Base-by-base conservation (phyloP, 495 filamentous ascomycete species). In the Penicillium mononematosum region DNA sequence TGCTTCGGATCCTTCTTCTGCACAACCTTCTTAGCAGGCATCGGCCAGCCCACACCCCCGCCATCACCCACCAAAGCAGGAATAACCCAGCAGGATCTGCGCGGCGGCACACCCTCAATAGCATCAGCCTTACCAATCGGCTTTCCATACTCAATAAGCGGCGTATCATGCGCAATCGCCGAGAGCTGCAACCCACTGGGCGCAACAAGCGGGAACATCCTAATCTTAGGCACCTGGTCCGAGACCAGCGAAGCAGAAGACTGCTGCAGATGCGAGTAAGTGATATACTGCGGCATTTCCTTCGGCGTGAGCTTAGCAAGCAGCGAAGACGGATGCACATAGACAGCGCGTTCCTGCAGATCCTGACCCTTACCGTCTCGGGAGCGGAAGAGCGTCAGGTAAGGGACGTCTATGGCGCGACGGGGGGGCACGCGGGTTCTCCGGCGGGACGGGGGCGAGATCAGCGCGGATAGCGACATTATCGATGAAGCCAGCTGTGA, bases 381-480 rank as follows among this genome's bases (percentile, higher is more conserved):
- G 3, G 89, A 85, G 10, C 88, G 85, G 62, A 92, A 86, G 17
- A 99, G 85, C 0, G 95, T 91, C 3, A 96, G 62, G 70, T 97
- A 99, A 3, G 93, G 89, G 3, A 96, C 88, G 66, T 97, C 90
- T 49, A 90, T 91, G 1, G 92, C 90, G 45, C 88, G 82, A 45
- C 83, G 86, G 0, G 91, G 91, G 89, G 36, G 88, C 90, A 19
- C 89, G 80, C 5, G 77, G 68, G 55, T 83, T 78, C 53, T 88
- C 86, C 3, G 89, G 89, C 1, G 91, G 88, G 17, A 78, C 78
- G 4, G 91, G 89, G 0, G 88, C 78, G 10, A 93, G 78, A 68
- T 98, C 92, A 3, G 91, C 91, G 57, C 94, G 90, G 65, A 98
- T 93, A 50, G 95, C 95, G 48, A 99, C 81, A 56, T 97, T 88